phyloP scores from a whole-genome alignment of 2,329 filamentous ascomycete genomes.

The Trichoderma guizhouense region DNA sequence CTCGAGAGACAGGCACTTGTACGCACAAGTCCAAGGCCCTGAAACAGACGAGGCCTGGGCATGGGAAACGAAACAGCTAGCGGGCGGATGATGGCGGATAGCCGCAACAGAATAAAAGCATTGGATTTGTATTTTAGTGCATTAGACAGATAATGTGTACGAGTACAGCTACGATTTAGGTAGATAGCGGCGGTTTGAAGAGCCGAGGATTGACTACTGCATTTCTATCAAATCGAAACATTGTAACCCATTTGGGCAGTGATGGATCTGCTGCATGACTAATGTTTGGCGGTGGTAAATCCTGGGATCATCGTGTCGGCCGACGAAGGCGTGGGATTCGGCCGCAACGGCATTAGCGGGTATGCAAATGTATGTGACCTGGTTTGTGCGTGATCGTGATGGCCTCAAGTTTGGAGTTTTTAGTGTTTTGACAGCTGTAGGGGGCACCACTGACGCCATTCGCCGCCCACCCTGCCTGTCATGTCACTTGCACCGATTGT shows the following conservation, averaged over 20 bases:
- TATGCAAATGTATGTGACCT: neutral
- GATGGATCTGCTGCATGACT: constrained; percentile 2
- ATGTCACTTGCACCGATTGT: neutral
- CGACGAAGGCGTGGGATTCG: neutral
- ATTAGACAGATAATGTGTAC: neutral
- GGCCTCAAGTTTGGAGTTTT: neutral
- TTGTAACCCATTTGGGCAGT: neutral
- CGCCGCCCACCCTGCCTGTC: neutral
- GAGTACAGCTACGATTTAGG: neutral
- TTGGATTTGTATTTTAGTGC: constrained; percentile 2
- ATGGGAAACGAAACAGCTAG: constrained; percentile 11
- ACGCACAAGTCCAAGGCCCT: neutral
- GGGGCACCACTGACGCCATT: neutral
- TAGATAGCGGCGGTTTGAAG: neutral
- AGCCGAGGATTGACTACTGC: neutral
- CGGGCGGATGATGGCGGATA: neutral
- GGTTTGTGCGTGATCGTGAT: neutral
- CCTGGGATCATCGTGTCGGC: neutral
- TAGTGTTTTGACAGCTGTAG: neutral
- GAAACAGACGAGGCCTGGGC: constrained; percentile 7
- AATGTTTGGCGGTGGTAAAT: neutral
- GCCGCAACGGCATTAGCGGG: neutral
- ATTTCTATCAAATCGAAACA: constrained; percentile 2
- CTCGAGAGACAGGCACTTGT: neutral
- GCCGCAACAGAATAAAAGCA: neutral